Evolutionary conservation across 1,284 basidiomycete species (phyloP), one percentile per base, ranked within the genome.

Genomic region (Malassezia brasiliensis): DNA sequence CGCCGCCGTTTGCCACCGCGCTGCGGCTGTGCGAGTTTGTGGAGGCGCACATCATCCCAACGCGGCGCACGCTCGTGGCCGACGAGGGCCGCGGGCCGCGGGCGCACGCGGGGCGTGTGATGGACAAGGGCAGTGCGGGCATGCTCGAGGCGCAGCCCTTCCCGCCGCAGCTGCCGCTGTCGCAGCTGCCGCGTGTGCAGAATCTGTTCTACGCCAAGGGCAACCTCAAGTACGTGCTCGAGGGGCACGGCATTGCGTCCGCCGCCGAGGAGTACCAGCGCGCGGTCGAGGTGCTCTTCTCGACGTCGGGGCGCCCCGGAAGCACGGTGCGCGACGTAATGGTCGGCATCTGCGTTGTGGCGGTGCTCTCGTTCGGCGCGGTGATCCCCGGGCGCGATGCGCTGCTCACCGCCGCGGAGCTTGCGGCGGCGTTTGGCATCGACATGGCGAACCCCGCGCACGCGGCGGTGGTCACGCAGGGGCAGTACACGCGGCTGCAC

Each of bases 121-220:
- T 19, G 46, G 11, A 7, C 2, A 36, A 20, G 10, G 15, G 6
- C n/a, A 40, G 32, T 8, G 32, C 45, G 4, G 59, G 48, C 17
- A 30, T 34, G 14, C 22, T 40, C 20, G n/a, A 62, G 47, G 59
- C 64, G 5, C 60, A 63, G 19, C 52, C 50, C 32, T 45, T 67
- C 19, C 69, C 69, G 2, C 36, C 39, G 30, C 58, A 50, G 17
- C 62, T 79, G 14, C 75, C 76, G 0, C 50, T 65, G 38, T 65
- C 67, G 15, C 77, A 79, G 47, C 62, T 75, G 2, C 76, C 78
- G 46, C 75, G 78, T 1, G 61, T 79, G 1, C 78, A 79, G 57
- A 78, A 78, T 56, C 59, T 78, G n/a, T 75, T 78, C 46, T 77
- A 78, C 60, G 77, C 78, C 30, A 75, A 76, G 56, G 78, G 77